These are phyloP conservation scores for Musa beccarii DNA, from an alignment of 176 grass and related monocot genomes.

Conservation along the genomic window DNA sequence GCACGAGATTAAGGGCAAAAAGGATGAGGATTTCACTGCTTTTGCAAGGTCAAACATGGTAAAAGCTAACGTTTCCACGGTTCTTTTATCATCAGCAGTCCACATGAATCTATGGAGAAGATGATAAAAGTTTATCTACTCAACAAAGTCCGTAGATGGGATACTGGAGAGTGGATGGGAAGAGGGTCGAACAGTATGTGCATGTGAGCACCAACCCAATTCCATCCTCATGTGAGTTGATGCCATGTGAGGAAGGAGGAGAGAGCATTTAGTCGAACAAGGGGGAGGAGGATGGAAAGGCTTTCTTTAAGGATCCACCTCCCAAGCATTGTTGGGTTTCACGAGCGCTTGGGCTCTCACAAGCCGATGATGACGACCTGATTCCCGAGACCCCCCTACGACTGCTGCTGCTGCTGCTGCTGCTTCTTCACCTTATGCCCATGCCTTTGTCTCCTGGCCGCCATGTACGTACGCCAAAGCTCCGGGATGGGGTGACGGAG, in stretches of 20 bases:
- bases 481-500: no score
- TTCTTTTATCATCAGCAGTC: no score
- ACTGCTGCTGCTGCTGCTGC: background rate
- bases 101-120: no score
- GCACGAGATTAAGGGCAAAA: no score
- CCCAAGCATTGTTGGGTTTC: slow-evolving; percentile 61
- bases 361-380: slow-evolving; percentile 3
- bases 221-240: background rate
- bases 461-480: no score
- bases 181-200: no score
- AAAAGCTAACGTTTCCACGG: no score
- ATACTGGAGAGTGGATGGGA: no score
- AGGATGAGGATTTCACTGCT: no score
- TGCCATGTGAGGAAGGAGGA: background rate
- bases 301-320: slow-evolving; percentile 51
- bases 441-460: background rate
- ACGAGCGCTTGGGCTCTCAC: slow-evolving; percentile 33
- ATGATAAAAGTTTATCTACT: no score
- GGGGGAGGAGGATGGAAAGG: background rate
- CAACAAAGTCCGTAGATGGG: no score
- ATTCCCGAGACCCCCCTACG: background rate
- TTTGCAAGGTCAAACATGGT: no score
- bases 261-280: background rate
- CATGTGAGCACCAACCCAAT: background rate
- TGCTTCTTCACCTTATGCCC: background rate